A percentile compares a stretch with the other conserved stretches of the same genome.
phyloP scores from a whole-genome alignment of 1,284 basidiomycete genomes.

The Sporisorium sorghi region DNA sequence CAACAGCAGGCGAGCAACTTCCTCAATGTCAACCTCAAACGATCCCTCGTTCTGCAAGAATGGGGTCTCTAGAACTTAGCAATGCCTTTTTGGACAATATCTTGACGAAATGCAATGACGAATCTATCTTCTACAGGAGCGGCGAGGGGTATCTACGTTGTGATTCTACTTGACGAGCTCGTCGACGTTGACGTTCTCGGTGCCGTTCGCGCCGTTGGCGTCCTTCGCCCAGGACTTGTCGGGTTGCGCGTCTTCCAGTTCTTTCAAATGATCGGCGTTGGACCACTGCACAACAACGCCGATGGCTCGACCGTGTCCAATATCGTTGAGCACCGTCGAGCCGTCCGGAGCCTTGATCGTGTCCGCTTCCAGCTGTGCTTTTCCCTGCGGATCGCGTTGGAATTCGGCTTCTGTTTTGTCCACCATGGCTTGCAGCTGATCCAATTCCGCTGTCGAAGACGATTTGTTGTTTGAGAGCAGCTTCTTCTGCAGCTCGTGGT shows the following conservation, averaged over 20 bases:
- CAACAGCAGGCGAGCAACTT: slow-evolving; percentile 59
- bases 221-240: too few relatives aligned
- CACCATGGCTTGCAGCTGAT: slow-evolving; percentile 26
- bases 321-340: slow-evolving; percentile 24
- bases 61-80: slow-evolving; percentile 6
- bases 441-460: neutral
- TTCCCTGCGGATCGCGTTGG: slow-evolving; percentile 32
- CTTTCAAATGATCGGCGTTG: slow-evolving; percentile 37
- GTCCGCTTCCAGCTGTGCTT: slow-evolving; percentile 28
- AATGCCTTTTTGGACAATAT: slow-evolving; percentile 4
- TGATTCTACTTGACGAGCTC: slow-evolving; percentile 38
- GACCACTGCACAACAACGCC: slow-evolving; percentile 40
- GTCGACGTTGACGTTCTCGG: slow-evolving; percentile 46
- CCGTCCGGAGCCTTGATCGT: slow-evolving; percentile 41
- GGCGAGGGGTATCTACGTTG: neutral
- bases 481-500: slow-evolving; percentile 39
- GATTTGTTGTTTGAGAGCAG: slow-evolving; percentile 11
- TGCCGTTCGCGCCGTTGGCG: neutral
- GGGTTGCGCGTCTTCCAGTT: slow-evolving; percentile 20
- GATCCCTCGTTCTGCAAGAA: slow-evolving; percentile 6
- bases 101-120: neutral
- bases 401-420: slow-evolving; percentile 32
- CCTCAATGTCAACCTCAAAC: slow-evolving; percentile 51
- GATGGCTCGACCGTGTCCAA: slow-evolving; percentile 35
- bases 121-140: too few relatives aligned